These are phyloP conservation scores for Phascolomyces articulosus DNA, from an alignment of 371 early-diverging fungal species.

Conservation along the genomic window DNA sequence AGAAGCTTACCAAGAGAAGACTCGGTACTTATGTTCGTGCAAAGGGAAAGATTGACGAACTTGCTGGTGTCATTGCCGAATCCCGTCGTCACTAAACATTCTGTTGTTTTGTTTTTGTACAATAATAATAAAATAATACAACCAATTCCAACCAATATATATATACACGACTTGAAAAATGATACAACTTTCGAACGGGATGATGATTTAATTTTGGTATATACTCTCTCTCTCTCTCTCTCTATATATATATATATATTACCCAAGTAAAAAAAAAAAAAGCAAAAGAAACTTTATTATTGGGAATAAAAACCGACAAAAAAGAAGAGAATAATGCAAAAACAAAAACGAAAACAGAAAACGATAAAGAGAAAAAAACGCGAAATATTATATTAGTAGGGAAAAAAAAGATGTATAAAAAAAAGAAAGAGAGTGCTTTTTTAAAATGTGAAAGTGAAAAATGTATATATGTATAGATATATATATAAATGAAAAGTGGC, in stretches of 20 bases:
- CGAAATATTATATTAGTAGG: neutral
- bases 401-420: neutral
- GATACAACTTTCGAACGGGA: neutral
- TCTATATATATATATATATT: too few species aligned
- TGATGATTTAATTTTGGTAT: too few species aligned
- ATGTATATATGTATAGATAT: neutral
- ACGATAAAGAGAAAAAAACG: too few species aligned
- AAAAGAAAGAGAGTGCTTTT: neutral
- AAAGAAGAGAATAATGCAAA: neutral
- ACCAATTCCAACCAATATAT: too few species aligned
- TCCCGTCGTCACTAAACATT: slow-evolving; percentile 77
- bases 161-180: neutral
- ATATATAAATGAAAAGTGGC: neutral
- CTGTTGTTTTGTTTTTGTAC: neutral
- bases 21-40: slow-evolving; percentile 97
- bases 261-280: neutral
- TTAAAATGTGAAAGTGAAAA: neutral
- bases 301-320: neutral
- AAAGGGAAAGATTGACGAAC: slow-evolving; percentile 99
- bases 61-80: slow-evolving; percentile 91
- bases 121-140: neutral
- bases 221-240: too few species aligned
- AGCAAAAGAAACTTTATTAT: neutral
- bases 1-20: slow-evolving; percentile 97
- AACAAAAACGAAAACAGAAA: neutral